Evolutionary conservation across 495 filamentous ascomycete species (phyloP).

Genomic region (Amphirosellinia nigrospora): DNA sequence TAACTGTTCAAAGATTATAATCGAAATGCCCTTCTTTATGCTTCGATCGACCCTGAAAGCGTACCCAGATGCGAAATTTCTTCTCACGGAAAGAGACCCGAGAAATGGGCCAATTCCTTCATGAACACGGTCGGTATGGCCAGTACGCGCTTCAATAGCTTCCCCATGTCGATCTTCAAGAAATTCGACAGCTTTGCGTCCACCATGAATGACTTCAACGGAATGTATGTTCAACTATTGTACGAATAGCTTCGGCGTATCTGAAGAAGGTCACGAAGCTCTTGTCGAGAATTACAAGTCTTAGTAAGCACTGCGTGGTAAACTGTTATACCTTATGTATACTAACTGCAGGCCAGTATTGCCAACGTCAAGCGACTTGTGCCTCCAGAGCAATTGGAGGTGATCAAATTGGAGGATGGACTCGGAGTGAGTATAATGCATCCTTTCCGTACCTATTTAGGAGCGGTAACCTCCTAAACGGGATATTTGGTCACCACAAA

Average conservation of each 20-base stretch:
- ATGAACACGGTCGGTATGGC: slow-evolving; percentile 31
- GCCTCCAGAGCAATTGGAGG: slow-evolving; percentile 36
- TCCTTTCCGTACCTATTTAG: neutral
- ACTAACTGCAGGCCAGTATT: slow-evolving; percentile 28
- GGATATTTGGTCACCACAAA: neutral
- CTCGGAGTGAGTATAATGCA: slow-evolving; percentile 28
- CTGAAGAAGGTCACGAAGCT: slow-evolving; percentile 28
- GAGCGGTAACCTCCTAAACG: no score
- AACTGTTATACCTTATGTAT: neutral
- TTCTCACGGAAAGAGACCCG: slow-evolving; percentile 41
- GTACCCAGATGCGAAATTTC: slow-evolving; percentile 45
- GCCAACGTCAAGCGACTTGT: slow-evolving; percentile 41
- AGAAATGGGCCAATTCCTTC: slow-evolving; percentile 41
- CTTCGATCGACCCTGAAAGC: slow-evolving; percentile 31
- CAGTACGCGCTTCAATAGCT: neutral
- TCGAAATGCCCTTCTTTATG: slow-evolving; percentile 43
- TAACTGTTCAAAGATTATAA: slow-evolving; percentile 28
- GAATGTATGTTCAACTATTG: slow-evolving; percentile 5
- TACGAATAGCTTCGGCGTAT: slow-evolving; percentile 29
- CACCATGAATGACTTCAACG: slow-evolving; percentile 23
- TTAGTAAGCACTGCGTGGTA: slow-evolving; percentile 30
- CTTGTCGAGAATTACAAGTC: slow-evolving; percentile 36
- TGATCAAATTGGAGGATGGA: slow-evolving; percentile 41
- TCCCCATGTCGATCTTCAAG: slow-evolving; percentile 35
- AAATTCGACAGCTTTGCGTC: slow-evolving; percentile 29